Evolutionary conservation across 1,284 basidiomycete species (phyloP), one percentile per base, ranked within the genome.

Genomic region (Papiliotrema laurentii): DNA sequence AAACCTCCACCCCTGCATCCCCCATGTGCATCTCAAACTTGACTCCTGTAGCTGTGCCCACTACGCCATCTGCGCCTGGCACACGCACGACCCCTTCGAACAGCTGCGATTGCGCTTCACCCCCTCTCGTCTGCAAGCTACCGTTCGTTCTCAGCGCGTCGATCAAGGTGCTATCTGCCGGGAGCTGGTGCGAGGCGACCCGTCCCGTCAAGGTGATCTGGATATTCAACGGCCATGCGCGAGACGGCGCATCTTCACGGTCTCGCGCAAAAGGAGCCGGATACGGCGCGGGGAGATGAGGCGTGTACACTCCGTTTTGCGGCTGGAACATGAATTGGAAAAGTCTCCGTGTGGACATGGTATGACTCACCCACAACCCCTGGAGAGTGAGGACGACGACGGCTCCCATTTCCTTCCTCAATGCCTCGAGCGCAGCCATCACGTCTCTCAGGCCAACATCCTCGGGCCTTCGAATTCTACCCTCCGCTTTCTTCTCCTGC

Each of bases 241-340:
- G 4, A n/a, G n/a, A n/a, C 46, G 47, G 31, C 14, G 37, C 28
- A 26, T 47, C 33, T 11, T 45, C 38, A 24, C 31, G 22, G 19
- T 21, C 26, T 33, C 10, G 31, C 3, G 51, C 30, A 39, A 60
- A 71, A 11, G 65, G 64, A 0, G 53, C 40, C 0, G 72, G 71
- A 31, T 63, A 73, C 5, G 71, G 71, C 4, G 54, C 28, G 4
- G 69, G 66, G 1, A 74, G 56, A 46, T 72, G 68, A 1, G 69
- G 49, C 6, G 60, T 55, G 57, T 55, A 72, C 47, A 63, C 63
- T 10, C n/a, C 18, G 14, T n/a, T 16, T 5, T 50, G 50, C 16
- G 55, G 41, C 49, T 47, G 26, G 45, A 38, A n/a, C n/a, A n/a
- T n/a, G 30, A 30, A 16, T 26, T 42, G 26, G 25, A 19, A 4